Base-by-base conservation (phyloP, 192 early-diverging fungal genomes). In the Linnemannia schmuckeri region DNA sequence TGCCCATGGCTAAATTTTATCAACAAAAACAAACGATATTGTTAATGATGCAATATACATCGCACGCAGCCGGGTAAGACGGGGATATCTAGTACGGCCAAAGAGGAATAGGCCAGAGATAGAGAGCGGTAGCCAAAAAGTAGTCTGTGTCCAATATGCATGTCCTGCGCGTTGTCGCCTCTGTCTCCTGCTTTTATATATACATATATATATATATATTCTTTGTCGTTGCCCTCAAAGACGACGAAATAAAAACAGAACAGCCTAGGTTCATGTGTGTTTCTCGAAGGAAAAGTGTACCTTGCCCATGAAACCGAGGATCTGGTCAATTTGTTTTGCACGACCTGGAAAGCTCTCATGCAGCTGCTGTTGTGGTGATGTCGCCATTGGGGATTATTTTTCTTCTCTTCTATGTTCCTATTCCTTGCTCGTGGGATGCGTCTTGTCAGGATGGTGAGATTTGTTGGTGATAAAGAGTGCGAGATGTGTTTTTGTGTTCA, bases 301-400 rank as follows among this genome's bases (percentile, higher is more conserved):
- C 80, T 87, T 72, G 33, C 90, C 90, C 85, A 91, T 91, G 40
- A 91, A 88, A 10, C 73, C 77, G 18, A 91, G 33, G 42, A 91
- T 80, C 72, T 88, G 88, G 27, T 87, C 61, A 55, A 91, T 91
- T 66, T 91, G 88, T 46, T 84, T 80, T 27, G 84, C 55, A 4
- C 90, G 72, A 38, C 90, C 90, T 38, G 90, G 90, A 79, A 88
- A 91, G 52, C 70, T 72, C 40, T 78, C 40, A 63, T 81, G 70
- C 30, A 91, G 70, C 18, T 84, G 82, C n/a, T 79, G 70, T 49
- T 22, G 70, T 6, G 37, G 30, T 35, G 24, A 52, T 54, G 35
- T 33, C 20, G 52, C 38, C 71, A 80, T 80, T 22, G 30, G 18
- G 49, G 5, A 49, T 35, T 55, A 40, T 2, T 40, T 40, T 27